A percentile compares a stretch with the other conserved stretches of the same genome.
Evolutionary conservation across 2,329 filamentous ascomycete genomes (phyloP).

Genomic region (Paraphaeosphaeria minitans): DNA sequence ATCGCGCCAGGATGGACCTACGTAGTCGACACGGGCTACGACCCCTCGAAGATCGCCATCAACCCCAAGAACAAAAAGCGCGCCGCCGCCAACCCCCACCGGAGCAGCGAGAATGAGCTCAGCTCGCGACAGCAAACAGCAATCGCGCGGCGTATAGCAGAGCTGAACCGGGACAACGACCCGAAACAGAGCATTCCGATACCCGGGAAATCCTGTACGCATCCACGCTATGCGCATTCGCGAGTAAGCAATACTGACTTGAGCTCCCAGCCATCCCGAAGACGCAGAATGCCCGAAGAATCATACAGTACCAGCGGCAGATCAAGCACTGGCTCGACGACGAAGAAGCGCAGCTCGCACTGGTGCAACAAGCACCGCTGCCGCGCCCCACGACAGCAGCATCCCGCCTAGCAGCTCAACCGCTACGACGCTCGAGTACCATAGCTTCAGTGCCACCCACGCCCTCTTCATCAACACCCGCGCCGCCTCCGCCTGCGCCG

Average conservation of each 20-base stretch:
- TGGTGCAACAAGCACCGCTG: constrained; percentile 43
- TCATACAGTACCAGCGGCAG: constrained; percentile 79
- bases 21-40: constrained; percentile 73
- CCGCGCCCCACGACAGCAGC: constrained; percentile 22
- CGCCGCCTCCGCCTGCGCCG: constrained; percentile 13
- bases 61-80: constrained; percentile 68
- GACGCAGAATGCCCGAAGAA: constrained; percentile 71
- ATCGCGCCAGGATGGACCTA: constrained; percentile 90
- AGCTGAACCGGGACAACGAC: constrained; percentile 77
- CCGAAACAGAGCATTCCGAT: constrained; percentile 51
- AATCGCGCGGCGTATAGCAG: constrained; percentile 78
- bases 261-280: constrained; percentile 46
- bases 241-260: constrained; percentile 4
- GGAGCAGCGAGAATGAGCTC: constrained; percentile 61
- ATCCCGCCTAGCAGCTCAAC: constrained; percentile 20
- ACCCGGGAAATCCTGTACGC: constrained; percentile 34
- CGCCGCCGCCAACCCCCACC: constrained; percentile 53
- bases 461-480: constrained; percentile 34
- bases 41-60: constrained; percentile 60
- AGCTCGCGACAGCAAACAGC: constrained; percentile 83
- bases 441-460: constrained; percentile 33
- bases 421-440: constrained; percentile 30
- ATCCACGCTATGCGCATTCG: neutral
- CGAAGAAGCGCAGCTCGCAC: constrained; percentile 70
- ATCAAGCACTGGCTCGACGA: constrained; percentile 84